Evolutionary conservation across 164 flowering plant species (phyloP).

Genomic region (Vitis cinerea): DNA sequence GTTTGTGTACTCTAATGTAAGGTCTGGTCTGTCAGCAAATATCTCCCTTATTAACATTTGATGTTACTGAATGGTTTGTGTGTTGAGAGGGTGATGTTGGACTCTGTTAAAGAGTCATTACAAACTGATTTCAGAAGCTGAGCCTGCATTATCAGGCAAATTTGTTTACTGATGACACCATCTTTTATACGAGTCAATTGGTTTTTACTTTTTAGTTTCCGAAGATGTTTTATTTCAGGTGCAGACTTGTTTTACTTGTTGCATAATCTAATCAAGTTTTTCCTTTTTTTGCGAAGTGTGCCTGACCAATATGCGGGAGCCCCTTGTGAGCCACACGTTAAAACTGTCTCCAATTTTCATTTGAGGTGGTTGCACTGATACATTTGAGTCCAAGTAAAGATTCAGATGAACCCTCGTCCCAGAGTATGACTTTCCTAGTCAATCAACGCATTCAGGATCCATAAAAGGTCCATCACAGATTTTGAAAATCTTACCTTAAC

Average conservation of each 20-base stretch:
- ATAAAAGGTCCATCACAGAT: too few species aligned
- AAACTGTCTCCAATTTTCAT: too few species aligned
- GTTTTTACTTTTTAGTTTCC: neutral
- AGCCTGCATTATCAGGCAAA: neutral
- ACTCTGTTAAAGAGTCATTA: neutral
- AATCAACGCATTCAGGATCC: too few species aligned
- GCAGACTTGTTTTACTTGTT: neutral
- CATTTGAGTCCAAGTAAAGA: too few species aligned
- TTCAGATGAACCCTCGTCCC: too few species aligned
- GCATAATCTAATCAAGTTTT: neutral
- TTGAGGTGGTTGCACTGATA: too few species aligned
- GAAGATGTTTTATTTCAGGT: neutral
- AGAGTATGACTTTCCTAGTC: too few species aligned
- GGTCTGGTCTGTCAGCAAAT: conserved; percentile 3
- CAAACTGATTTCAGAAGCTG: neutral
- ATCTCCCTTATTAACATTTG: neutral
- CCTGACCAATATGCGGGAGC: too few species aligned
- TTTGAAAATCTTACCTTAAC: too few species aligned
- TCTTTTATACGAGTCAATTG: neutral
- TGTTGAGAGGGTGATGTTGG: neutral
- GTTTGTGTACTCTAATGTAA: neutral
- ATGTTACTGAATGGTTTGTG: neutral
- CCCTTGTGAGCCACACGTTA: too few species aligned
- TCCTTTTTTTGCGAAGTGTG: too few species aligned
- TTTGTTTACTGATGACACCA: neutral